Conservation (phyloP, 2,329 filamentous ascomycete genomes). For the Aspergillus felis region DNA sequence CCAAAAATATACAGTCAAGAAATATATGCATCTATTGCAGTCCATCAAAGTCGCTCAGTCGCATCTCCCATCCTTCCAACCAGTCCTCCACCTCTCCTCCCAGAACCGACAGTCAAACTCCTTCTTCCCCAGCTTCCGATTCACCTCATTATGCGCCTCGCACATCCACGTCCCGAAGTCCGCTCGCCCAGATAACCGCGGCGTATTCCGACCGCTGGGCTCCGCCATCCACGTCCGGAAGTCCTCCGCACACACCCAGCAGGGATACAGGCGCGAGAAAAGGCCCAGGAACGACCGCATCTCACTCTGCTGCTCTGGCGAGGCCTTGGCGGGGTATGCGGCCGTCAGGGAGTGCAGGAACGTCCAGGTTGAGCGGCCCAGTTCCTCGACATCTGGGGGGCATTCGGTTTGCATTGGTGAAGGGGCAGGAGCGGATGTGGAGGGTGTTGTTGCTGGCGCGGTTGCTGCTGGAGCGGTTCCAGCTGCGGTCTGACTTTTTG, state of each 20-base stretch:
- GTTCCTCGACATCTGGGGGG: slow-evolving; percentile 80
- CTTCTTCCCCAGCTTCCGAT: slow-evolving; percentile 78
- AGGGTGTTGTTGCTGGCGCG: slow-evolving; percentile 20
- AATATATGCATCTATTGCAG: background rate
- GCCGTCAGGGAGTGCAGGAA: slow-evolving; percentile 89
- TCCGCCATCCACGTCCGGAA: slow-evolving; percentile 76
- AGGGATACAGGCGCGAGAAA: slow-evolving; percentile 87
- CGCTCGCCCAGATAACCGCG: slow-evolving; percentile 51
- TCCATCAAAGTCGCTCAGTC: slow-evolving; percentile 38
- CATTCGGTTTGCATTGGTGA: slow-evolving; percentile 54
- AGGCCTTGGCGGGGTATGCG: slow-evolving; percentile 71
- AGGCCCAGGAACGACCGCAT: slow-evolving; percentile 72
- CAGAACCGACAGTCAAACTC: slow-evolving; percentile 85
- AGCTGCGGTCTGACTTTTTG: slow-evolving; percentile 34
- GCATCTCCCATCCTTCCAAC: slow-evolving; percentile 68
- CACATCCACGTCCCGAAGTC: slow-evolving; percentile 50
- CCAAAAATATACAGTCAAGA: background rate
- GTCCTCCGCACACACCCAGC: slow-evolving; percentile 91
- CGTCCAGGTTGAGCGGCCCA: slow-evolving; percentile 89
- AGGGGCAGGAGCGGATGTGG: slow-evolving; percentile 7
- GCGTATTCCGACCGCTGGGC: slow-evolving; percentile 55
- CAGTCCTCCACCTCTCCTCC: slow-evolving; percentile 93
- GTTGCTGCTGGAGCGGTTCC: slow-evolving; percentile 22
- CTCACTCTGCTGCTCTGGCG: slow-evolving; percentile 66
- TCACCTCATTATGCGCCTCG: slow-evolving; percentile 50